Evolutionary conservation across 345 rosid genomes (phyloP).

Genomic region (Aquilaria sinensis): DNA sequence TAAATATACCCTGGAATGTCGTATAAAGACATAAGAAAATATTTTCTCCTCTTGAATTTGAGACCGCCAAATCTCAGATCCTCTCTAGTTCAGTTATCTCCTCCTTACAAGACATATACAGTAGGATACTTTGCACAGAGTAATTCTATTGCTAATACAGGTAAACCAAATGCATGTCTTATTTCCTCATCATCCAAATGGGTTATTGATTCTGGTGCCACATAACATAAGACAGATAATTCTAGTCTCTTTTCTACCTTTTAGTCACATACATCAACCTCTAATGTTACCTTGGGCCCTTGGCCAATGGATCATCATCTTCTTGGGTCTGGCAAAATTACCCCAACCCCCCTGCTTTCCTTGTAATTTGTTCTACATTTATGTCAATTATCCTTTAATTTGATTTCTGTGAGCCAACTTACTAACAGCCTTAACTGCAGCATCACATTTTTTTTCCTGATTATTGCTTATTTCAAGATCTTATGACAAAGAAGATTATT

Average conservation of each 20-base stretch:
- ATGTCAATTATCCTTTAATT: too few relatives aligned
- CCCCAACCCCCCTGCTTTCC: background rate
- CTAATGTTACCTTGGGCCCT: background rate
- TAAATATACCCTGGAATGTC: too few relatives aligned
- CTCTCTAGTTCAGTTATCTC: background rate
- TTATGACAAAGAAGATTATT: too few relatives aligned
- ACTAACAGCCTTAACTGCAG: too few relatives aligned
- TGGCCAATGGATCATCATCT: background rate
- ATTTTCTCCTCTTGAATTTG: background rate
- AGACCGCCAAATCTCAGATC: conserved; percentile 1
- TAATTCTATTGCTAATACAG: background rate
- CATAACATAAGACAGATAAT: too few relatives aligned
- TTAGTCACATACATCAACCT: too few relatives aligned
- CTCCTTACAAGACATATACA: background rate
- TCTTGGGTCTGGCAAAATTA: background rate
- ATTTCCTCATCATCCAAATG: background rate
- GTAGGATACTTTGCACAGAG: background rate
- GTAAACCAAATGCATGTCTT: background rate
- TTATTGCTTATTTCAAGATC: too few relatives aligned
- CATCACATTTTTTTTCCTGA: too few relatives aligned
- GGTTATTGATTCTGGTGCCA: too few relatives aligned
- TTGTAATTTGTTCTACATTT: background rate
- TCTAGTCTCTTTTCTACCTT: too few relatives aligned
- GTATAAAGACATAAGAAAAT: too few relatives aligned
- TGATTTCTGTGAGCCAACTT: too few relatives aligned